These are phyloP conservation scores for Carex kokanica DNA, from an alignment of 176 grass and related monocot genomes.

Conservation along the genomic window DNA sequence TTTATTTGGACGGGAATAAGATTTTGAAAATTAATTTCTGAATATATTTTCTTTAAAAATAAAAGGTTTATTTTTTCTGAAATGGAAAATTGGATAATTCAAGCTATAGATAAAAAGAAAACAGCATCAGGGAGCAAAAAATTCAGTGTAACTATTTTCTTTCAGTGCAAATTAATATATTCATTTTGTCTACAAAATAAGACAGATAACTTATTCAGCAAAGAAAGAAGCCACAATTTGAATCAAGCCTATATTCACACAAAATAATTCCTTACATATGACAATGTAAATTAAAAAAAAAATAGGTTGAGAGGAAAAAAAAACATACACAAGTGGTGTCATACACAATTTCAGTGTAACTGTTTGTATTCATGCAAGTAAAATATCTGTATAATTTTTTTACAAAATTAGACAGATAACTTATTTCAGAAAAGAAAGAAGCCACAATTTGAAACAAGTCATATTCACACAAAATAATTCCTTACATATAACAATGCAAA, in stretches of 20 bases:
- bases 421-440: background rate
- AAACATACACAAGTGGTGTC: too few species aligned
- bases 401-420: background rate
- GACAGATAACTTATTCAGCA: background rate
- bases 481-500: background rate
- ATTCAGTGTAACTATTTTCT: background rate
- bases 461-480: background rate
- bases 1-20: background rate
- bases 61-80: background rate
- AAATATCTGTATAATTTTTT: background rate
- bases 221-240: background rate
- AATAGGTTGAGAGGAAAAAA: too few species aligned
- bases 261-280: background rate
- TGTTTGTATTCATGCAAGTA: background rate
- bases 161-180: too few species aligned
- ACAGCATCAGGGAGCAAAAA: background rate
- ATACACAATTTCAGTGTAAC: too few species aligned
- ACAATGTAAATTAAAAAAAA: too few species aligned
- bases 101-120: background rate
- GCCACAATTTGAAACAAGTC: background rate
- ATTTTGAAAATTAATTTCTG: background rate
- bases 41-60: too few species aligned
- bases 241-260: background rate
- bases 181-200: too few species aligned
- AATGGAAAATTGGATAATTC: background rate